These are phyloP conservation scores for Microcos paniculata DNA, from an alignment of 345 rosid genomes.

Conservation along the genomic window DNA sequence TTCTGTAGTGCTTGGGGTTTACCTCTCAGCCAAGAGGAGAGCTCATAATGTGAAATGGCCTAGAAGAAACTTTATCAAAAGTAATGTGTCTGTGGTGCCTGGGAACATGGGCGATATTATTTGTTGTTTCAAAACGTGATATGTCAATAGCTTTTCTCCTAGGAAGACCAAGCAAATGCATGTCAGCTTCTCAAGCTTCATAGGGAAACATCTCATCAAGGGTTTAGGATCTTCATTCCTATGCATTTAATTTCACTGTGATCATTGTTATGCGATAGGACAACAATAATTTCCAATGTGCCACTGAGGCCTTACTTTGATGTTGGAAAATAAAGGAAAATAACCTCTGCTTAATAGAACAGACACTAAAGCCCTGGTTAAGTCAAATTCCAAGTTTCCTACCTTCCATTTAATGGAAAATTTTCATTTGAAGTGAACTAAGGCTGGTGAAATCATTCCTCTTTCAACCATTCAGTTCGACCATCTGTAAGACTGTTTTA, in stretches of 20 bases:
- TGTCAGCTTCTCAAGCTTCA: neutral
- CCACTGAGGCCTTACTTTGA: too few relatives aligned
- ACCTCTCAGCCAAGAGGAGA: neutral
- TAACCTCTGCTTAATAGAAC: too few relatives aligned
- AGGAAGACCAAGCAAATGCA: neutral
- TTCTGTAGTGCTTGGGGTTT: neutral
- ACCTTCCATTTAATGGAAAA: too few relatives aligned
- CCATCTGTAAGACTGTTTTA: neutral
- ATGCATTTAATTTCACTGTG: neutral
- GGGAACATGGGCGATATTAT: neutral
- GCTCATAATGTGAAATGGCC: neutral
- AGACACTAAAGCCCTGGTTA: too few relatives aligned
- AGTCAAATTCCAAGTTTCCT: too few relatives aligned
- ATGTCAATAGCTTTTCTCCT: neutral
- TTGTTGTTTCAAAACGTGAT: neutral
- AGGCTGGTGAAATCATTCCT: too few relatives aligned
- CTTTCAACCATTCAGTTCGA: neutral
- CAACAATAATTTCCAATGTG: too few relatives aligned
- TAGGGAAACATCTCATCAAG: neutral
- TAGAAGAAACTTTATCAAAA: neutral
- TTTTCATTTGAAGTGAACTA: too few relatives aligned
- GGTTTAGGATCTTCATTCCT: neutral
- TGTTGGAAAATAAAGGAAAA: too few relatives aligned
- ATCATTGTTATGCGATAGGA: too few relatives aligned
- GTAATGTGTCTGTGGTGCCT: neutral